These are phyloP conservation scores for Grosmannia huntii DNA, from an alignment of 2,329 filamentous ascomycete genomes.

Conservation along the genomic window DNA sequence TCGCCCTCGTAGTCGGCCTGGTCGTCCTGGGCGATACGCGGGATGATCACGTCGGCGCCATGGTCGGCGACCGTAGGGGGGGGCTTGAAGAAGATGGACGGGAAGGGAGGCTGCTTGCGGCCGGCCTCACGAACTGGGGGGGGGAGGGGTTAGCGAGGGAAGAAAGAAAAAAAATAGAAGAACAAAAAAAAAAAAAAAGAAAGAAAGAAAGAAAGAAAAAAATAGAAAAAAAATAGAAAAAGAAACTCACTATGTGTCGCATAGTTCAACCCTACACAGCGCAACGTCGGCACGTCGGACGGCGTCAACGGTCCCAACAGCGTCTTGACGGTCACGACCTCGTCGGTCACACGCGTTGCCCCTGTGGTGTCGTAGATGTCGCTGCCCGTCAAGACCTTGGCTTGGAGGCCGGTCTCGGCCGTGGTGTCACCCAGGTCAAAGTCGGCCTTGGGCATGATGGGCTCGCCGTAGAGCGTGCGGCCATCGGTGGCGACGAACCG, in stretches of 20 bases:
- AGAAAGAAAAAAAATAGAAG: background rate
- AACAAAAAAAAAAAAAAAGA: background rate
- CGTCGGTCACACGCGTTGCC: conserved; percentile 35
- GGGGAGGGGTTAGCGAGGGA: background rate
- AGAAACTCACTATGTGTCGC: conserved; percentile 31
- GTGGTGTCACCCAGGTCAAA: conserved; percentile 37
- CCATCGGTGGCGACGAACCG: conserved; percentile 41
- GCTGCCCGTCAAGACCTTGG: conserved; percentile 35
- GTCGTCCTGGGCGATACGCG: conserved; percentile 30
- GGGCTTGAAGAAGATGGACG: conserved; percentile 38
- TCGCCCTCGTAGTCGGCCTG: conserved; percentile 30
- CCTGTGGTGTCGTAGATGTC: conserved; percentile 35
- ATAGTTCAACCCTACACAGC: conserved; percentile 49
- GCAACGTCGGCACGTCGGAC: conserved; percentile 39
- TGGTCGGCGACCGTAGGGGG: conserved; percentile 24
- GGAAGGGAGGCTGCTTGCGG: conserved; percentile 34
- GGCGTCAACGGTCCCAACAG: conserved; percentile 38
- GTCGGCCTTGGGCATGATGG: conserved; percentile 28
- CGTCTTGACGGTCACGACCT: conserved; percentile 38
- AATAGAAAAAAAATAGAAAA: background rate
- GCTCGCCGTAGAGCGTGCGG: conserved; percentile 36
- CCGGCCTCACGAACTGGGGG: conserved; percentile 37
- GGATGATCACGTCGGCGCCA: conserved; percentile 27
- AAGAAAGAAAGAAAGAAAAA: background rate
- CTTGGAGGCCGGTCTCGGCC: conserved; percentile 33